These are phyloP conservation scores for Phycomyces nitens DNA, from an alignment of 192 early-diverging fungal genomes.

Conservation along the genomic window DNA sequence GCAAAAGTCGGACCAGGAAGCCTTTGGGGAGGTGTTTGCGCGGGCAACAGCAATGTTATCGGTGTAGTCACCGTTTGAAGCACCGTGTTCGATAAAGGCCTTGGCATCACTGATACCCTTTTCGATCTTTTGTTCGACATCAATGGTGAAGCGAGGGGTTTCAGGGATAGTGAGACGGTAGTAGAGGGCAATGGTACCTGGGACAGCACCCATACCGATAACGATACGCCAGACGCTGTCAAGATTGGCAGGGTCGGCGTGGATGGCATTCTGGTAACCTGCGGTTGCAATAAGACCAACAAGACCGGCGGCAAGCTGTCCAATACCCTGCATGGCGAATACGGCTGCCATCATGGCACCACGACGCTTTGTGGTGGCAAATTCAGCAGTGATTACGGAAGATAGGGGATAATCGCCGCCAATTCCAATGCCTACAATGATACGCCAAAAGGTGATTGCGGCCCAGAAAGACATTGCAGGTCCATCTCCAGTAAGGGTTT, in stretches of 20 bases:
- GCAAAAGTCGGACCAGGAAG: conserved; percentile 53
- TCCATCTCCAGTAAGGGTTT: conserved; percentile 72
- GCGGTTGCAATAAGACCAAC: conserved; percentile 71
- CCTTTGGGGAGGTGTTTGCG: conserved; percentile 26
- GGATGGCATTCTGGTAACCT: conserved; percentile 67
- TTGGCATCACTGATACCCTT: conserved; percentile 51
- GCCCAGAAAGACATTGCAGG: conserved; percentile 60
- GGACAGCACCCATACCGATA: conserved; percentile 81
- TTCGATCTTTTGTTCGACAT: conserved; percentile 71
- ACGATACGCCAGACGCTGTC: conserved; percentile 93
- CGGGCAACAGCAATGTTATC: conserved; percentile 33
- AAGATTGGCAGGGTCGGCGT: conserved; percentile 54
- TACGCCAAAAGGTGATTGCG: conserved; percentile 81
- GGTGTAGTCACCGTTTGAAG: conserved; percentile 45
- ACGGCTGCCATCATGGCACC: conserved; percentile 89
- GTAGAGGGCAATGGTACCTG: conserved; percentile 81
- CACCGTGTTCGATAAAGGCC: conserved; percentile 36
- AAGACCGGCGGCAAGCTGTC: conserved; percentile 76
- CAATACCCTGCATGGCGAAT: conserved; percentile 93
- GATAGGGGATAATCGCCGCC: conserved; percentile 97
- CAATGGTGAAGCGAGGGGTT: conserved; percentile 82
- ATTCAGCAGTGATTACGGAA: conserved; percentile 92
- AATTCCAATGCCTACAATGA: conserved; percentile 89
- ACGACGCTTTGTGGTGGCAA: conserved; percentile 76
- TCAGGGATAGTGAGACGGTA: conserved; percentile 91